Percentiles rank a stretch among this genome's conserved stretches.
These are phyloP conservation scores for Fusarium sp. DNA, from an alignment of 2,329 filamentous ascomycete genomes.

Conservation along the genomic window DNA sequence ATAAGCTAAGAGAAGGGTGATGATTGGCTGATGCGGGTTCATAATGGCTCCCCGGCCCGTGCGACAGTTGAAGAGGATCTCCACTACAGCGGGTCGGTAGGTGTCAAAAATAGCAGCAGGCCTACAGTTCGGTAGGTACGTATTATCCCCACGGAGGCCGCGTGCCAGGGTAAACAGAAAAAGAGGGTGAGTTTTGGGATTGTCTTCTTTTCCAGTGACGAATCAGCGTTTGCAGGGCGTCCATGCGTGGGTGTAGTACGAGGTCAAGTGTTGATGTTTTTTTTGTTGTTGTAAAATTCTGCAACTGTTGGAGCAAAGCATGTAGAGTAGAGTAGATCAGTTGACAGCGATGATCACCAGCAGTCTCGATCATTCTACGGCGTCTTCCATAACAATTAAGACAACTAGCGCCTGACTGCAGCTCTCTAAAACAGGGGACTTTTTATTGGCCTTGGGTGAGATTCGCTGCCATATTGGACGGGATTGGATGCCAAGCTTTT, in stretches of 20 bases:
- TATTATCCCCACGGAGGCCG: slow-evolving; percentile 36
- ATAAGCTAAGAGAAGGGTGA: slow-evolving; percentile 8
- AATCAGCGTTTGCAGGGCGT: not conserved
- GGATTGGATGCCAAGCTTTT: slow-evolving; percentile 33
- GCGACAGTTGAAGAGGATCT: slow-evolving; percentile 11
- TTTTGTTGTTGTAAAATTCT: not conserved
- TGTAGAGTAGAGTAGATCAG: not conserved
- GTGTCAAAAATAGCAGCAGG: slow-evolving; percentile 47
- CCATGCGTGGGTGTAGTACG: not conserved
- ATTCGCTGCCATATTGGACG: slow-evolving; percentile 7
- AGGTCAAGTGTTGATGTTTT: not conserved
- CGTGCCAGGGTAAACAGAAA: slow-evolving; percentile 24
- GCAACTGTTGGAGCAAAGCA: not conserved
- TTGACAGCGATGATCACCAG: slow-evolving; percentile 20
- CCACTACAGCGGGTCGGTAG: slow-evolving; percentile 37
- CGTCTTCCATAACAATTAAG: slow-evolving; percentile 4
- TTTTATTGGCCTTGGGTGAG: slow-evolving; percentile 22
- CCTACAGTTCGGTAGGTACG: not conserved
- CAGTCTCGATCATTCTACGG: slow-evolving; percentile 13
- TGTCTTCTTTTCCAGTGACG: not conserved
- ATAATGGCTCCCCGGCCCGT: slow-evolving; percentile 4
- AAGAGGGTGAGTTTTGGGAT: not conserved
- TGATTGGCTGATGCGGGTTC: slow-evolving; percentile 28
- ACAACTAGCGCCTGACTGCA: slow-evolving; percentile 18
- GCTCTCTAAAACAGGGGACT: slow-evolving; percentile 31